Conservation (phyloP, 345 rosid genomes). For the Brassica carinata region DNA sequence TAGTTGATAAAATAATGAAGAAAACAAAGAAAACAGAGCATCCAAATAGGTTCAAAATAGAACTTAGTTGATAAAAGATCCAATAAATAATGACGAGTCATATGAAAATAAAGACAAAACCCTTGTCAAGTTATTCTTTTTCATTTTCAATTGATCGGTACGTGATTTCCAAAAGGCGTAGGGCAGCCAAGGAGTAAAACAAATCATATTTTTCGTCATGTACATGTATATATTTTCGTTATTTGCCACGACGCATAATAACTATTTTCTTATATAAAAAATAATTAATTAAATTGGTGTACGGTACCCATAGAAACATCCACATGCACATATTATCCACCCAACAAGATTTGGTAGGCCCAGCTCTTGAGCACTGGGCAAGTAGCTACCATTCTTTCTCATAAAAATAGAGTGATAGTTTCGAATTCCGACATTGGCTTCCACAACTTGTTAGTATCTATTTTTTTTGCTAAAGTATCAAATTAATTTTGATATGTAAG, state of each 20-base stretch:
- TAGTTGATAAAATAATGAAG: too few species aligned
- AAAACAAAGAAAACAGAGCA: too few species aligned
- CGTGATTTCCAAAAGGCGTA: slow-evolving; percentile 28
- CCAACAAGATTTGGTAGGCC: slow-evolving; percentile 35
- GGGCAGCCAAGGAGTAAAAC: slow-evolving; percentile 28
- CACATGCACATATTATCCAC: slow-evolving; percentile 37
- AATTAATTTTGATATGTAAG: neutral
- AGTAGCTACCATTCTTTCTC: slow-evolving; percentile 31
- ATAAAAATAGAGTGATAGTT: slow-evolving; percentile 13
- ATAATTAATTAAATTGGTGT: slow-evolving; percentile 5
- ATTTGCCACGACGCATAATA: slow-evolving; percentile 10
- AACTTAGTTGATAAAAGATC: slow-evolving; percentile 1
- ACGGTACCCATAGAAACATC: slow-evolving; percentile 30
- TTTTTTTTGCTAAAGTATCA: too few species aligned
- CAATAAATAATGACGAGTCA: slow-evolving; percentile 25
- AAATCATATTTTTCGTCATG: slow-evolving; percentile 6
- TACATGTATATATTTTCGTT: slow-evolving; percentile 4
- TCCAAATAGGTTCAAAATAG: too few species aligned
- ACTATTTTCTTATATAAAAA: neutral
- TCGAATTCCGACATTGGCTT: slow-evolving; percentile 12
- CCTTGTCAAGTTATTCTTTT: slow-evolving; percentile 30
- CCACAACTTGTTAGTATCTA: slow-evolving; percentile 23
- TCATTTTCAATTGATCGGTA: slow-evolving; percentile 14
- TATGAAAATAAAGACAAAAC: slow-evolving; percentile 30
- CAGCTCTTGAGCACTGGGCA: slow-evolving; percentile 28